Conservation (phyloP, 176 grass and related monocot species). For the Areca catechu region DNA sequence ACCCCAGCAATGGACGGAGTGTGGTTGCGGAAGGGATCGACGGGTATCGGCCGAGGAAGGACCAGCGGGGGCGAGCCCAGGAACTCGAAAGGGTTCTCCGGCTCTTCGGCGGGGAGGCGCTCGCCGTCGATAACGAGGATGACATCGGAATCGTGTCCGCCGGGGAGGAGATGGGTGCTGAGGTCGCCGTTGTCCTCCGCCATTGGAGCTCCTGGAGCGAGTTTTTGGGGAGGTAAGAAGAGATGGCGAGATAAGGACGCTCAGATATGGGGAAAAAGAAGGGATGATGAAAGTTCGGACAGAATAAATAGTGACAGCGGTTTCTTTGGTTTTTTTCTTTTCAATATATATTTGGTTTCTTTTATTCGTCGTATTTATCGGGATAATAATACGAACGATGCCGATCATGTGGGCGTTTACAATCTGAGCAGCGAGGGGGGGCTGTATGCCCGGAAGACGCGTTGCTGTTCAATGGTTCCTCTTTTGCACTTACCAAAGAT, state of each 20-base stretch:
- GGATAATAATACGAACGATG: too few species aligned
- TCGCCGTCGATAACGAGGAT: constrained; percentile 27
- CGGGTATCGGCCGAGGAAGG: constrained; percentile 3
- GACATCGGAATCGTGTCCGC: constrained; percentile 6
- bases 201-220: background rate
- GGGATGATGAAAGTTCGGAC: background rate
- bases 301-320: too few species aligned
- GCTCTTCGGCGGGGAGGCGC: background rate
- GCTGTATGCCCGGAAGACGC: too few species aligned
- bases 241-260: constrained; percentile 1
- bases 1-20: constrained; percentile 43
- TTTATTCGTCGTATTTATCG: too few species aligned
- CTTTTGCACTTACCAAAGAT: too few species aligned
- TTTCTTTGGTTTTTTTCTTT: too few species aligned
- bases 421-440: too few species aligned
- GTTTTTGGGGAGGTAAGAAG: constrained; percentile 11
- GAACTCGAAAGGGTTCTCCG: constrained; percentile 21
- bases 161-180: constrained; percentile 44
- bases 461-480: too few species aligned
- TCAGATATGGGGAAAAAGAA: background rate
- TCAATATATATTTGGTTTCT: too few species aligned
- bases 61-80: constrained; percentile 41
- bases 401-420: too few species aligned
- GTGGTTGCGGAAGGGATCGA: constrained; percentile 79
- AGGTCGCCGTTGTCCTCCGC: constrained; percentile 25